These are phyloP conservation scores for Gloeopeniophorella convolvens DNA, from an alignment of 768 basidiomycete genomes.

Conservation along the genomic window DNA sequence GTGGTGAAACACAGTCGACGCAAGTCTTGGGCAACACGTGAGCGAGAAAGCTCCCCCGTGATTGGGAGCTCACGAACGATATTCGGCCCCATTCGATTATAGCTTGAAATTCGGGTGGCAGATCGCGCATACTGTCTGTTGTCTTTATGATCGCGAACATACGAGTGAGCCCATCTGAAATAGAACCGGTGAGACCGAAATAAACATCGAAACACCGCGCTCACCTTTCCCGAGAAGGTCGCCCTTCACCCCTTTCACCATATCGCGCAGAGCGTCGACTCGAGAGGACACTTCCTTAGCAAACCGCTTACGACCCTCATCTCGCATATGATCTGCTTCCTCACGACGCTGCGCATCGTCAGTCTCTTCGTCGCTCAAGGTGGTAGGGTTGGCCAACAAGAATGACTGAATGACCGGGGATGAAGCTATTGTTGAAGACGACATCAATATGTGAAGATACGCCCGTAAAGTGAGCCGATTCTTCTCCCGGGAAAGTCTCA, in stretches of 20 bases:
- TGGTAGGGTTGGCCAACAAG: conserved; percentile 69
- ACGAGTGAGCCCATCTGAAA: conserved; percentile 75
- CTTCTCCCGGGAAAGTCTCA: conserved; percentile 79
- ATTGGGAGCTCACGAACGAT: conserved; percentile 53
- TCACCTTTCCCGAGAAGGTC: conserved; percentile 85
- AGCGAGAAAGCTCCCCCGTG: neutral
- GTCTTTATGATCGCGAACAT: conserved; percentile 86
- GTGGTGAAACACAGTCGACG: conserved; percentile 93
- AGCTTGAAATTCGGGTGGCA: conserved; percentile 81
- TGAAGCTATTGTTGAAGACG: conserved; percentile 65
- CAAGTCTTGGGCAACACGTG: conserved; percentile 49
- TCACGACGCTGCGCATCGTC: conserved; percentile 76
- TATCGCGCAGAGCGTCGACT: conserved; percentile 79
- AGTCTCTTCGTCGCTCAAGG: conserved; percentile 60
- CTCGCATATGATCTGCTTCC: conserved; percentile 81
- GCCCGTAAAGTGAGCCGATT: conserved; percentile 91
- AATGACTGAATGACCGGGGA: conserved; percentile 86
- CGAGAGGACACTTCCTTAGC: conserved; percentile 78
- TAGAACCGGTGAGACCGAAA: conserved; percentile 4
- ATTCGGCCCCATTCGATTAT: conserved; percentile 97
- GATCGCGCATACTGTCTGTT: conserved; percentile 64
- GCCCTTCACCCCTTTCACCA: conserved; percentile 84
- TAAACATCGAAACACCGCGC: neutral
- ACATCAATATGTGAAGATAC: conserved; percentile 79
- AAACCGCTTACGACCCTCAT: conserved; percentile 83